Conservation (phyloP, 768 basidiomycete genomes). For the Serpula lacrymans region DNA sequence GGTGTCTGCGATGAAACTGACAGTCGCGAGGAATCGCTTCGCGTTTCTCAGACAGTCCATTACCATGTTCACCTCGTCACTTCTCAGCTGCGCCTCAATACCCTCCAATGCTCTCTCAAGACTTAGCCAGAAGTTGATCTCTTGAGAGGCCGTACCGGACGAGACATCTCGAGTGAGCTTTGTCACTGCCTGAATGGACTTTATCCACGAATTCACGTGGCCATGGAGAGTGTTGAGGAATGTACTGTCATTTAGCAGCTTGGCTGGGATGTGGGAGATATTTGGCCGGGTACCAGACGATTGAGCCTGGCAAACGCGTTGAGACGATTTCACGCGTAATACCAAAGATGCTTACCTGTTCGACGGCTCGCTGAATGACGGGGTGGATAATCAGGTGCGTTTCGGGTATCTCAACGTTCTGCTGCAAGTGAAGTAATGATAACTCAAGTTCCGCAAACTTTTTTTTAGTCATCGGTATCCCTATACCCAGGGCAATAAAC, state of each 20-base stretch:
- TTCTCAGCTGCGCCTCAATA: conserved; percentile 87
- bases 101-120: conserved; percentile 91
- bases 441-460: conserved; percentile 98
- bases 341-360: conserved; percentile 41
- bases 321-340: conserved; percentile 28
- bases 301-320: conserved; percentile 35
- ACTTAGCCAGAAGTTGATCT: conserved; percentile 98
- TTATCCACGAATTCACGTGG: conserved; percentile 98
- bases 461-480: conserved; percentile 98
- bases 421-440: conserved; percentile 90
- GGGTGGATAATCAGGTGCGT: conserved; percentile 92
- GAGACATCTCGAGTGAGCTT: conserved; percentile 92
- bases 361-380: conserved; percentile 81
- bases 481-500: conserved; percentile 28
- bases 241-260: conserved; percentile 77
- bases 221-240: conserved; percentile 93
- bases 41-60: conserved; percentile 95
- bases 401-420: conserved; percentile 99
- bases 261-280: conserved; percentile 68
- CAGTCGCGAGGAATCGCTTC: conserved; percentile 94
- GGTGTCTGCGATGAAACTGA: conserved; percentile 97
- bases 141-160: conserved; percentile 95
- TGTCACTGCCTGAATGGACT: conserved; percentile 94
- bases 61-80: conserved; percentile 89
- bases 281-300: conserved; percentile 59